phyloP scores from a whole-genome alignment of 2,329 filamentous ascomycete genomes.

The Penicillium sp. region DNA sequence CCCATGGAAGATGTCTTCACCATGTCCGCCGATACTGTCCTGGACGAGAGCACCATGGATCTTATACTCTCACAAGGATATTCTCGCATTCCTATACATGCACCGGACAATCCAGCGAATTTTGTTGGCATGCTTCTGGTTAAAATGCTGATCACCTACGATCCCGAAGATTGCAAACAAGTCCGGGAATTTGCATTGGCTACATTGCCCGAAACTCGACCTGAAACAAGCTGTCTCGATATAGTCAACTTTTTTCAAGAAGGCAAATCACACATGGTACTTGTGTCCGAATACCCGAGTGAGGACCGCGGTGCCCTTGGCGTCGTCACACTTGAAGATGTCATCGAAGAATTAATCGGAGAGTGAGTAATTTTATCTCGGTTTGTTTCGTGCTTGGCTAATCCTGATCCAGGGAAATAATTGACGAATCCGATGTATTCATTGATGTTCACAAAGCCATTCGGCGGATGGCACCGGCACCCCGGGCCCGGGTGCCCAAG shows the following conservation, averaged over 20 bases:
- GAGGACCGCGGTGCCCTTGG: constrained; percentile 84
- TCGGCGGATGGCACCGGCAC: constrained; percentile 76
- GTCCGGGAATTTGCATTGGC: constrained; percentile 89
- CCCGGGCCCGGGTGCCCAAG: constrained; percentile 64
- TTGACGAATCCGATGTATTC: constrained; percentile 97
- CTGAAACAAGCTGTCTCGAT: constrained; percentile 92
- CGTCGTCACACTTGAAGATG: constrained; percentile 93
- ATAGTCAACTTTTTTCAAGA: constrained; percentile 99
- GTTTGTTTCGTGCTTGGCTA: neutral
- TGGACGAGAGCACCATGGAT: constrained; percentile 94
- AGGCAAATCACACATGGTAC: constrained; percentile 97
- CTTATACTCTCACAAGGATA: constrained; percentile 88
- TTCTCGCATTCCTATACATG: constrained; percentile 90
- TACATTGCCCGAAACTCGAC: constrained; percentile 87
- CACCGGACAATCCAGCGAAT: constrained; percentile 73
- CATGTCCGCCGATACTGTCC: constrained; percentile 87
- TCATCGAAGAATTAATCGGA: constrained; percentile 97
- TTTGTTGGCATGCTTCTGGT: constrained; percentile 97
- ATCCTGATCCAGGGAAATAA: constrained; percentile 66
- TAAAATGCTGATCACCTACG: constrained; percentile 98
- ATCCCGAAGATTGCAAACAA: constrained; percentile 81
- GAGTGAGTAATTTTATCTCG: constrained; percentile 59
- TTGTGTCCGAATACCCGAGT: constrained; percentile 87
- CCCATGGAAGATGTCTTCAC: constrained; percentile 97
- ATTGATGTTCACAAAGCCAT: constrained; percentile 98